phyloP scores from a whole-genome alignment of 495 filamentous ascomycete species.

The Hypoxylon fragiforme region DNA sequence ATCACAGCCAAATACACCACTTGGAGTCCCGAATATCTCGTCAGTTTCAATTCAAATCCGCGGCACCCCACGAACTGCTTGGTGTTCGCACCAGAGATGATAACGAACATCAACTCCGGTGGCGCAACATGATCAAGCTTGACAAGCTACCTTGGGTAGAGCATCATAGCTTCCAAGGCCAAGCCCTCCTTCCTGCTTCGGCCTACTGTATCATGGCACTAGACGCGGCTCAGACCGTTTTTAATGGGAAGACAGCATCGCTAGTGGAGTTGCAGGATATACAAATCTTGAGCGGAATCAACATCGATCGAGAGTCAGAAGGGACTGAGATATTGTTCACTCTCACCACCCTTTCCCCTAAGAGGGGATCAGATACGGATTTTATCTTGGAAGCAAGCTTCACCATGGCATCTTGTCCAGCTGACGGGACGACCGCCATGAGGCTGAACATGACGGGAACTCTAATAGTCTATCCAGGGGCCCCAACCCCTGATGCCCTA shows the following conservation, averaged over 20 bases:
- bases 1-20: slow-evolving; percentile 51
- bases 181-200: slow-evolving; percentile 48
- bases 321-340: slow-evolving; percentile 53
- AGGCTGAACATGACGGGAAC: slow-evolving; percentile 43
- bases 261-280: slow-evolving; percentile 46
- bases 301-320: slow-evolving; percentile 48
- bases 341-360: slow-evolving; percentile 27
- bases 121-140: slow-evolving; percentile 52
- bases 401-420: slow-evolving; percentile 40
- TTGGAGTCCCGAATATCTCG: slow-evolving; percentile 53
- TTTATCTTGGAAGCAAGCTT: slow-evolving; percentile 43
- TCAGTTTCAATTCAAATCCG: slow-evolving; percentile 46
- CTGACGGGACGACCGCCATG: slow-evolving; percentile 41
- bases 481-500: slow-evolving; percentile 28
- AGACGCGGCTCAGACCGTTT: slow-evolving; percentile 42
- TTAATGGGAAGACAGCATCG: slow-evolving; percentile 37
- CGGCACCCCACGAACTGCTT: slow-evolving; percentile 51
- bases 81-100: slow-evolving; percentile 51
- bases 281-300: slow-evolving; percentile 52
- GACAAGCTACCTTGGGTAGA: slow-evolving; percentile 49
- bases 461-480: slow-evolving; percentile 40
- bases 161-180: slow-evolving; percentile 49
- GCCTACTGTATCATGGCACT: slow-evolving; percentile 50
- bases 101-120: slow-evolving; percentile 44
- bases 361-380: not conserved